Base-by-base conservation (phyloP, 148 eudicot genomes). In the Rheum nobile region DNA sequence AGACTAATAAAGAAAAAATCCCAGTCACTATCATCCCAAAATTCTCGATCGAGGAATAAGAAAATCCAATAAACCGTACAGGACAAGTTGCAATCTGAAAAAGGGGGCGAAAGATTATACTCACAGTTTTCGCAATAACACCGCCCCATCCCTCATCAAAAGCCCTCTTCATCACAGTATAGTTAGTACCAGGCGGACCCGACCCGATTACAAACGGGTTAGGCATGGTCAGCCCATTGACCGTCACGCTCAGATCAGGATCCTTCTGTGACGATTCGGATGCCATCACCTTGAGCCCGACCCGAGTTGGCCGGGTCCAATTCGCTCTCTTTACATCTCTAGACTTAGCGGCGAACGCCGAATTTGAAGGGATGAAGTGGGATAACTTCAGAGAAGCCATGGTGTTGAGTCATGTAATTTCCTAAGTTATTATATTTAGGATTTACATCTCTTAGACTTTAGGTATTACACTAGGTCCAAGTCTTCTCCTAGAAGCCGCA, bases 81-180 rank as follows among this genome's bases (percentile, higher is more conserved):
- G 0, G 19, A 6, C 52, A 16, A 46, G 52, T 46, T 17, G n/a
- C 19, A 46, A 46, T 14, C 4, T 46, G 10, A 11, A 59, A 55
- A 48, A 4, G 34, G 42, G 71, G 0, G 70, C 13, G 17, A 2
- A 9, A 63, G 1, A 6, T 50, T n/a, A 28, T 19, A 48, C 85
- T 72, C 78, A 95, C 99, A 74, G 97, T 95, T 81, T 95, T 91
- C 74, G 99, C 96, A 75, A 94, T 95, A 70, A 95, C 99, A 72
- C 88, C 99, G 43, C 99, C 99, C 99, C 97, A 95, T 0, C 99
- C 97, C 83, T 92, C 99, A 84, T 95, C 96, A 74, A 95, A 92
- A 24, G 99, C 99, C 73, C 83, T 86, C 75, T 92, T 95, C 99
- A 95, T 95, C 6, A 95, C 99, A 14, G 90, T 90, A 67, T 91